Percentiles rank a stretch among this genome's conserved stretches.
These are phyloP conservation scores for Hibiscus trionum DNA, from an alignment of 345 rosid genomes.

Conservation along the genomic window DNA sequence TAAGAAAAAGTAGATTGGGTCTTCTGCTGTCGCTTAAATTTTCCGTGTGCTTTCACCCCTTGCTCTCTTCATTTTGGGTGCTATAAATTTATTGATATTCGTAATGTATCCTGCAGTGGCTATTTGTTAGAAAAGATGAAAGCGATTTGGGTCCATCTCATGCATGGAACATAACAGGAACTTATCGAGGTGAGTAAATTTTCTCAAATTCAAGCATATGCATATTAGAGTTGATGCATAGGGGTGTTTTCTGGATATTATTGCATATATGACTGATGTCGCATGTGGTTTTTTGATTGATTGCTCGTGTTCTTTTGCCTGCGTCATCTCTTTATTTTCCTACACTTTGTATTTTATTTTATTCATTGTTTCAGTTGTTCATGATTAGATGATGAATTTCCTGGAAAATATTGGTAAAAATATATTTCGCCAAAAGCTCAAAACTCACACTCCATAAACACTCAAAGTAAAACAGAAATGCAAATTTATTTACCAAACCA, in stretches of 20 bases:
- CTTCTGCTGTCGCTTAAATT: neutral
- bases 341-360: neutral
- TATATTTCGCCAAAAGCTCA: neutral
- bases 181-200: constrained; percentile 73
- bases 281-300: neutral
- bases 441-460: neutral
- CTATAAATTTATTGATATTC: constrained; percentile 7
- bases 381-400: neutral
- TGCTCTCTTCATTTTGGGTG: neutral
- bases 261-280: neutral
- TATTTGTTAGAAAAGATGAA: constrained; percentile 54
- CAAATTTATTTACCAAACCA: neutral
- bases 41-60: neutral
- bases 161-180: constrained; percentile 96
- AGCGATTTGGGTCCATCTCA: constrained; percentile 58
- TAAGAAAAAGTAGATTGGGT: neutral
- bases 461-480: neutral
- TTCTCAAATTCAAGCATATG: neutral
- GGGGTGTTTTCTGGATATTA: neutral
- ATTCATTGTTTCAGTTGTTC: neutral
- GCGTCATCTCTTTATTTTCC: neutral
- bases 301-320: neutral
- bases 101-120: constrained; percentile 58
- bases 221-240: neutral
- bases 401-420: neutral